Evolutionary conservation across 164 flowering plant species (phyloP), one percentile per base, ranked within the genome.

Genomic region (Protea cynaroides): DNA sequence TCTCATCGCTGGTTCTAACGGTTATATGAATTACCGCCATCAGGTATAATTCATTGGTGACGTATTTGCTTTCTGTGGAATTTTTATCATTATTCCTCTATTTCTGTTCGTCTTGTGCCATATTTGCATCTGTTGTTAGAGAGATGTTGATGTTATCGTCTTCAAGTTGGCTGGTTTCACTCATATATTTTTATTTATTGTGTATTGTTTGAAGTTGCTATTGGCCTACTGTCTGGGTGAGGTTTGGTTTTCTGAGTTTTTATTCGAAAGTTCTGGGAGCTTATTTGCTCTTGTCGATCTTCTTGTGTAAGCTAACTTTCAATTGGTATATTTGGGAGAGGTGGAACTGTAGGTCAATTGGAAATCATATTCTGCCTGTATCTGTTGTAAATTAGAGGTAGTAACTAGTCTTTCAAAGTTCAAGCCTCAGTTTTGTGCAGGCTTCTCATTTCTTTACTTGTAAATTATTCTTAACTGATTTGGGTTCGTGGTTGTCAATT

Each of bases 1-100:
- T 63, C 76, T 88, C 63, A 63, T 88, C 40, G 95, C 95, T 25
- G 95, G 95, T 19, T 88, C 95, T 12, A 79, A 66, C n/a, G 95
- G 91, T 18, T 88, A 78, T 73, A 73, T 80, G 78, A 88, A 88
- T 69, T 88, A 88, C 65, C 75, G 91, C 61, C 95, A 88, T 52
- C 95, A 88, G 95, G 95, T 88, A 15, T 13, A 18, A 8, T 19
- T 55, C 60, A 55, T 19, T 37, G 7, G 10, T 18, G 51, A 34
- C 9, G 10, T 65, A 17, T 59, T 5, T 50, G 14, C 14, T 46
- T 38, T 24, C 46, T 54, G 58, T 1, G 24, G 24, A 4, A 10
- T 44, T 14, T 23, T 49, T 4, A 37, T 18, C 11, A 29, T 56
- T 17, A 46, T 2, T 24, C 13, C 63, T 29, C 34, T 29, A 2